phyloP scores from a whole-genome alignment of 495 filamentous ascomycete species.

The Zalerion maritima region DNA sequence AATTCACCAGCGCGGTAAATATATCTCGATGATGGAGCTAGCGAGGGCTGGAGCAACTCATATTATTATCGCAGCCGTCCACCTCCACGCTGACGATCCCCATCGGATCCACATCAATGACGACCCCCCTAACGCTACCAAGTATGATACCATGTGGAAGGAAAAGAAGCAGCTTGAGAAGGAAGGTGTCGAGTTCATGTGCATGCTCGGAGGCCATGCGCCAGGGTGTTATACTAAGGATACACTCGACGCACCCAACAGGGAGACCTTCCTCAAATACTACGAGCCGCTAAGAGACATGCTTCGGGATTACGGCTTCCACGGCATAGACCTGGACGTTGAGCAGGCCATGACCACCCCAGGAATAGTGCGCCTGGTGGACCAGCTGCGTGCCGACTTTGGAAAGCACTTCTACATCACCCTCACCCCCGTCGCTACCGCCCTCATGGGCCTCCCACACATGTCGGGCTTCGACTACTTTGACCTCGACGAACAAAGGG shows the following conservation, averaged over 20 bases:
- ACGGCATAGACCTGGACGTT: constrained; percentile 74
- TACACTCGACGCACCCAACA: constrained; percentile 43
- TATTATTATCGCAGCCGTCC: constrained; percentile 64
- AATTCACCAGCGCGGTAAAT: constrained; percentile 41
- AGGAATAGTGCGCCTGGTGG: constrained; percentile 58
- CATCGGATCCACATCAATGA: constrained; percentile 59
- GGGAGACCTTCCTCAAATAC: constrained; percentile 44
- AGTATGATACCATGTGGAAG: constrained; percentile 48
- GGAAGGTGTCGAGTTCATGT: constrained; percentile 54
- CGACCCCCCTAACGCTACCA: constrained; percentile 43
- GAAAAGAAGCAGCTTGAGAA: constrained; percentile 51
- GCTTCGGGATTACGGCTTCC: constrained; percentile 39
- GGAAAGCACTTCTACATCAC: constrained; percentile 59
- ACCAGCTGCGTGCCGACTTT: constrained; percentile 56
- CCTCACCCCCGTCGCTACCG: constrained; percentile 63
- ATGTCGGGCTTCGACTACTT: constrained; percentile 66
- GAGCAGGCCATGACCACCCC: constrained; percentile 60
- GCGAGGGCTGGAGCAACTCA: constrained; percentile 52
- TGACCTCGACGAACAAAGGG: constrained; percentile 47
- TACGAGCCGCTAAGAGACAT: constrained; percentile 49
- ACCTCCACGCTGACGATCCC: constrained; percentile 52
- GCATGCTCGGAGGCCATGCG: constrained; percentile 74
- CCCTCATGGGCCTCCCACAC: constrained; percentile 40
- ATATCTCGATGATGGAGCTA: constrained; percentile 58
- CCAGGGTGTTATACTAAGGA: constrained; percentile 41